Evolutionary conservation across 179 eudicot species (phyloP).

Genomic region (Patellifolia procumbens): DNA sequence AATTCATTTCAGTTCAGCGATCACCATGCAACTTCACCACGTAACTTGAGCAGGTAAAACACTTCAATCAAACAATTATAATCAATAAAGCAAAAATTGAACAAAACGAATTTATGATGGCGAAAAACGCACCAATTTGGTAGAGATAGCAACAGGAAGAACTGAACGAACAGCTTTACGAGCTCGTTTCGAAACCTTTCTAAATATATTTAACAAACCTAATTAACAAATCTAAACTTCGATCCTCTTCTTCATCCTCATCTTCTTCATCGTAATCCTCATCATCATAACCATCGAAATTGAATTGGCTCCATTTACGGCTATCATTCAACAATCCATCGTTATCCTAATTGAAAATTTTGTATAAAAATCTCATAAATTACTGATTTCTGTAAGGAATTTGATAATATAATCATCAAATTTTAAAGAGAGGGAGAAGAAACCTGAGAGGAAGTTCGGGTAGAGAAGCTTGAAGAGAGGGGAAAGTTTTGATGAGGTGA

Average conservation of each 20-base stretch:
- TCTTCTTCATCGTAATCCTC: constrained; percentile 51
- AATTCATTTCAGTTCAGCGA: too few relatives aligned
- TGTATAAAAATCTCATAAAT: too few relatives aligned
- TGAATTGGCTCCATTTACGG: constrained; percentile 44
- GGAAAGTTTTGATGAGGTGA: constrained; percentile 25
- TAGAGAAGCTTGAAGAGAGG: constrained; percentile 38
- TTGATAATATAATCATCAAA: background rate
- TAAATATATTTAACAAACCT: constrained; percentile 76
- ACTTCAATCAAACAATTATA: too few relatives aligned
- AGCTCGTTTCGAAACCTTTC: constrained; percentile 73
- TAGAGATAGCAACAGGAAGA: constrained; percentile 69
- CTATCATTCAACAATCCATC: constrained; percentile 40
- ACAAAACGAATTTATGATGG: background rate
- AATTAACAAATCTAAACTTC: constrained; percentile 83
- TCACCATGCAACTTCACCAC: too few relatives aligned
- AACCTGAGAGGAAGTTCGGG: constrained; percentile 38
- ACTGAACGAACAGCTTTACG: constrained; percentile 85
- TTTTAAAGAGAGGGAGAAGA: background rate
- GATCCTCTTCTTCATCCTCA: constrained; percentile 72
- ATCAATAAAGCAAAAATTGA: background rate
- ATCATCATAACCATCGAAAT: constrained; percentile 40
- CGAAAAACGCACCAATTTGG: constrained; percentile 61
- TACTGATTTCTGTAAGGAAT: too few relatives aligned
- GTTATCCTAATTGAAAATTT: constrained; percentile 26
- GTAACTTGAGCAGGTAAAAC: too few relatives aligned